phyloP scores from a whole-genome alignment of 306 rosid genomes.

The Vigna mungo region DNA sequence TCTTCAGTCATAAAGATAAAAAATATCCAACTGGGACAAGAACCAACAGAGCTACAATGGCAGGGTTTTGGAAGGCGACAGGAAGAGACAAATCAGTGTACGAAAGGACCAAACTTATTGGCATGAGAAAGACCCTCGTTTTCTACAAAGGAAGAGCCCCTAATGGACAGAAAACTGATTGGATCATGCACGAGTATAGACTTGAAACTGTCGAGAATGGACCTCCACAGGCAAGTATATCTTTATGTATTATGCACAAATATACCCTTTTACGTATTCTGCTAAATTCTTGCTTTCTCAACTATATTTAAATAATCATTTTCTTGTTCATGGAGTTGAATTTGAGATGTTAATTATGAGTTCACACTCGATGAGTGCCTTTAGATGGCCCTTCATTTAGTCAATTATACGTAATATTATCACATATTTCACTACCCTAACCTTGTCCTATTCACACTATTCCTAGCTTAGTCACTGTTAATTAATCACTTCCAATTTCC shows the following conservation, averaged over 20 bases:
- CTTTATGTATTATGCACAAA: not conserved
- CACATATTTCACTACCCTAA: conserved; percentile 30
- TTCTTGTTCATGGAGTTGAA: conserved; percentile 7
- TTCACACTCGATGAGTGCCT: conserved; percentile 37
- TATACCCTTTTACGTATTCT: conserved; percentile 1
- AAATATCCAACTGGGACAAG: conserved; percentile 98
- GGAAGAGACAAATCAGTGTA: conserved; percentile 95
- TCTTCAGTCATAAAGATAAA: conserved; percentile 96
- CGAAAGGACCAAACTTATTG: conserved; percentile 73
- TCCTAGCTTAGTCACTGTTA: not conserved
- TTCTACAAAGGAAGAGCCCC: conserved; percentile 98
- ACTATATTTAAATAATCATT: not conserved
- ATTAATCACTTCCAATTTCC: conserved; percentile 15
- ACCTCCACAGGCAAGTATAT: conserved; percentile 80
- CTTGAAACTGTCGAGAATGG: conserved; percentile 82
- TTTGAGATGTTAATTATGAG: conserved; percentile 15
- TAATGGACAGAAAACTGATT: conserved; percentile 87
- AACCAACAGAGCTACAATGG: conserved; percentile 90
- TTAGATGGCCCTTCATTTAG: not conserved
- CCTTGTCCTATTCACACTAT: conserved; percentile 25
- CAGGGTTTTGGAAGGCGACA: conserved; percentile 96
- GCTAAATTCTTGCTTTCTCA: not conserved
- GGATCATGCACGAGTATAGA: conserved; percentile 98
- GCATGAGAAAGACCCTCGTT: conserved; percentile 96
- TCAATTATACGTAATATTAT: conserved; percentile 4